These are phyloP conservation scores for Globisporangium nagaii DNA, from an alignment of 352 stramenopile genomes.

Conservation along the genomic window DNA sequence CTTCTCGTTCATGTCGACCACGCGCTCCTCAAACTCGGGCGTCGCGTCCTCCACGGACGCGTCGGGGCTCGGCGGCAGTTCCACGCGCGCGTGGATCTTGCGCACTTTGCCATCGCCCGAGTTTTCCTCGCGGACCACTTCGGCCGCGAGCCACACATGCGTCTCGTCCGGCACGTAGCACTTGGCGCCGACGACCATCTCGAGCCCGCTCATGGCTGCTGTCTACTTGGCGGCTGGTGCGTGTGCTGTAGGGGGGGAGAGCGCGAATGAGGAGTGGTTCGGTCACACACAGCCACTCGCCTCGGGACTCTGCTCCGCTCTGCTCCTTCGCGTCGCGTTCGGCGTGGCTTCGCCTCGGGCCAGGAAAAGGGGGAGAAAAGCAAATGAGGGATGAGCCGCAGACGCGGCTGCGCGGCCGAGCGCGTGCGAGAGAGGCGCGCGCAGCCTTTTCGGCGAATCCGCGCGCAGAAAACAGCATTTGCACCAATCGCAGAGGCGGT, in stretches of 20 bases:
- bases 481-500: no score
- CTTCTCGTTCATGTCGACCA: slow-evolving; percentile 68
- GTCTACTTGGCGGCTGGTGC: neutral
- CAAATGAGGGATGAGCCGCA: no score
- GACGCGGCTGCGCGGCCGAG: neutral
- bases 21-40: slow-evolving; percentile 38
- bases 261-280: neutral
- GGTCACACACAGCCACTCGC: neutral
- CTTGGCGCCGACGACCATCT: slow-evolving; percentile 69
- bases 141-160: slow-evolving; percentile 77
- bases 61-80: slow-evolving; percentile 27
- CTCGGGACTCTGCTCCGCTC: neutral
- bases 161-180: slow-evolving; percentile 85
- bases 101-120: slow-evolving; percentile 48
- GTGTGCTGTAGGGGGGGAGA: neutral
- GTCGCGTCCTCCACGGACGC: slow-evolving; percentile 11
- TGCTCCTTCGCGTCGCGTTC: no score
- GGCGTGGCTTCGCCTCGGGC: neutral
- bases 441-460: no score
- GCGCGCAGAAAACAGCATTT: no score
- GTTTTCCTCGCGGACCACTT: slow-evolving; percentile 69
- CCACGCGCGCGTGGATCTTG: slow-evolving; percentile 64
- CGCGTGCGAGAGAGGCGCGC: neutral
- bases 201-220: slow-evolving; percentile 24
- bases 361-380: neutral